Evolutionary conservation across 208 protist genomes (phyloP).

Genomic region (Crithidia brevicula): DNA sequence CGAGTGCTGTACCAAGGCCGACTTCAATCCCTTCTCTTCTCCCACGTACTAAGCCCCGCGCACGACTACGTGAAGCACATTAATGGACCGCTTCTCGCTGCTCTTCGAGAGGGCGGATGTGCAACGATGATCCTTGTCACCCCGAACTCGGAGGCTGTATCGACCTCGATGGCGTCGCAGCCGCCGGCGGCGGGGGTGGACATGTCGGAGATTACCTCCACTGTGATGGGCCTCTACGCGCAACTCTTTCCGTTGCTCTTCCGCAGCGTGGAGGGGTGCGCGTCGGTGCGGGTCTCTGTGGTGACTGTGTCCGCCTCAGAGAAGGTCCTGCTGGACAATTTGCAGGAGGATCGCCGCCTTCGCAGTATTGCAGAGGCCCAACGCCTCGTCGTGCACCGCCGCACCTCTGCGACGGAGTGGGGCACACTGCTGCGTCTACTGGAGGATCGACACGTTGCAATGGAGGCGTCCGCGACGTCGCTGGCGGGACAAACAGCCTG

Average conservation of each 20-base stretch:
- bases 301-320: constrained; percentile 55
- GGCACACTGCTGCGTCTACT: constrained; percentile 49
- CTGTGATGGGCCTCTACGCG: constrained; percentile 58
- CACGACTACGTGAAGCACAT: constrained; percentile 66
- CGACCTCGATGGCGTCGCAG: not conserved
- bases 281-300: constrained; percentile 42
- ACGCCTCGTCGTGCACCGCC: constrained; percentile 26
- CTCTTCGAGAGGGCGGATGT: constrained; percentile 42
- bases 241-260: constrained; percentile 66
- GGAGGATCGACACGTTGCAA: constrained; percentile 44
- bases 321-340: constrained; percentile 52
- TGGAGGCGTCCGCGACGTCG: constrained; percentile 26
- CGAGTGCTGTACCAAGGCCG: constrained; percentile 49
- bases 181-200: not conserved
- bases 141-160: constrained; percentile 39
- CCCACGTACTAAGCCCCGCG: constrained; percentile 69
- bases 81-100: constrained; percentile 54
- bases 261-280: constrained; percentile 37
- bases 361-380: constrained; percentile 36
- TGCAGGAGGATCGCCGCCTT: constrained; percentile 41
- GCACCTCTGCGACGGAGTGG: constrained; percentile 49
- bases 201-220: constrained; percentile 27
- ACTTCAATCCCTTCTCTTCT: constrained; percentile 51
- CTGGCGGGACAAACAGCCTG: constrained; percentile 57
- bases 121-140: constrained; percentile 55